Base-by-base conservation (phyloP, 495 filamentous ascomycete genomes). In the Paragyromitra xinjiangensis region DNA sequence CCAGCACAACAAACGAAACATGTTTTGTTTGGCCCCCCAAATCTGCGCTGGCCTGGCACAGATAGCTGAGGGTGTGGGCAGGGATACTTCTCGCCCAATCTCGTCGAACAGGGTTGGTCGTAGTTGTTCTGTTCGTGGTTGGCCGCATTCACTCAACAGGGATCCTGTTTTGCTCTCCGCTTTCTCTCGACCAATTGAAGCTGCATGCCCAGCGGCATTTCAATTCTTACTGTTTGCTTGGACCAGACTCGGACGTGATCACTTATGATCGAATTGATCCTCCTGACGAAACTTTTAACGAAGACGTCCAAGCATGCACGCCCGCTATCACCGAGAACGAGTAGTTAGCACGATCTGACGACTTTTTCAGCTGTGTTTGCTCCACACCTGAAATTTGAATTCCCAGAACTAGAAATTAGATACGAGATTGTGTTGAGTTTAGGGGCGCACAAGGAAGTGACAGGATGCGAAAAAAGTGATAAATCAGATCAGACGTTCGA, bases 361-460 rank as follows among this genome's bases (percentile, higher is more conserved):
- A 34, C 19, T 6, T 56, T 53, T 73, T 73, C 70, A 73, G 70
- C 70, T 73, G 61, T 55, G 37, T 73, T 73, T 65, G 61, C 37
- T 44, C 70, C 70, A 73, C 70, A 72, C 69, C 64, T 0, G 19
- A 71, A 11, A 59, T 61, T n/a, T 40, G 22, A 48, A 34, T 50
- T 58, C 56, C 70, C 61, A 48, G 50, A 73, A 73, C 48, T 55
- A 65, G 61, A 65, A 65, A 51, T 19, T 50, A 48, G 48, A 73
- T 22, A 73, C 70, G 70, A 65, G 42, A 64, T 53, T 71, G 29
- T 55, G 22, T 22, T 34, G 29, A 22, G n/a, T 56, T 34, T 69
- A 16, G 50, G 14, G 50, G 51, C 19, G 66, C 5, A 64, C 70
- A 50, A 19, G 50, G 34, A 53, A 45, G 16, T 37, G 51, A 59